These are phyloP conservation scores for Noccaea bulbosa DNA, from an alignment of 345 rosid genomes.

Conservation along the genomic window DNA sequence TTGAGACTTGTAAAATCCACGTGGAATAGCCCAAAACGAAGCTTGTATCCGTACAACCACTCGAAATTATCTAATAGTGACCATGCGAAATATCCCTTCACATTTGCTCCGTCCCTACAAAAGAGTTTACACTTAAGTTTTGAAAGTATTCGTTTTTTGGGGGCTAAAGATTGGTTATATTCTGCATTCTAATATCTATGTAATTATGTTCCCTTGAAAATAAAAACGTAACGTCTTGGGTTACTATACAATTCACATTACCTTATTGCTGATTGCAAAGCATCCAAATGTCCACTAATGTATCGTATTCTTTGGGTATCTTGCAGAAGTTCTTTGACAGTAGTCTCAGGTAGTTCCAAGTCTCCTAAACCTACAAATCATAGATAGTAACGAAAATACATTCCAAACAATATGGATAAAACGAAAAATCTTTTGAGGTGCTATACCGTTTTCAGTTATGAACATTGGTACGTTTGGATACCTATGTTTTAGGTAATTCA, in stretches of 20 bases:
- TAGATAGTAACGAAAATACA: background rate
- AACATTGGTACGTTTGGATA: slow-evolving; percentile 58
- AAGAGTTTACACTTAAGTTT: background rate
- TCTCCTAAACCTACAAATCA: slow-evolving; percentile 55
- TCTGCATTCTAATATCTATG: background rate
- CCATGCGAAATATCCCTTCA: slow-evolving; percentile 78
- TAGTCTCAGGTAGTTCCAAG: slow-evolving; percentile 25
- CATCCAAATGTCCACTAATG: slow-evolving; percentile 53
- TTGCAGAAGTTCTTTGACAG: slow-evolving; percentile 39
- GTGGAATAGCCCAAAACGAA: slow-evolving; percentile 62
- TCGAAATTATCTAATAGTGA: slow-evolving; percentile 79
- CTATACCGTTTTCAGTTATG: slow-evolving; percentile 68
- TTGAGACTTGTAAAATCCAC: slow-evolving; percentile 60
- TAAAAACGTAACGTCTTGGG: too few species aligned
- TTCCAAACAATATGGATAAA: background rate
- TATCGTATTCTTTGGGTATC: slow-evolving; percentile 62
- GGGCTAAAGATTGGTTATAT: background rate
- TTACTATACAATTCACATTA: slow-evolving; percentile 20
- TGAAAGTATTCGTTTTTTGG: background rate
- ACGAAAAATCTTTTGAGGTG: background rate
- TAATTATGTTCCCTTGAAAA: background rate
- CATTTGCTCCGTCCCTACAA: slow-evolving; percentile 72
- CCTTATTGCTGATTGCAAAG: slow-evolving; percentile 61
- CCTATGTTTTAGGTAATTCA: slow-evolving; percentile 56
- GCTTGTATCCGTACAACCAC: slow-evolving; percentile 63